Evolutionary conservation across 1,284 basidiomycete genomes (phyloP).

Genomic region (Boletellus deceptivus): DNA sequence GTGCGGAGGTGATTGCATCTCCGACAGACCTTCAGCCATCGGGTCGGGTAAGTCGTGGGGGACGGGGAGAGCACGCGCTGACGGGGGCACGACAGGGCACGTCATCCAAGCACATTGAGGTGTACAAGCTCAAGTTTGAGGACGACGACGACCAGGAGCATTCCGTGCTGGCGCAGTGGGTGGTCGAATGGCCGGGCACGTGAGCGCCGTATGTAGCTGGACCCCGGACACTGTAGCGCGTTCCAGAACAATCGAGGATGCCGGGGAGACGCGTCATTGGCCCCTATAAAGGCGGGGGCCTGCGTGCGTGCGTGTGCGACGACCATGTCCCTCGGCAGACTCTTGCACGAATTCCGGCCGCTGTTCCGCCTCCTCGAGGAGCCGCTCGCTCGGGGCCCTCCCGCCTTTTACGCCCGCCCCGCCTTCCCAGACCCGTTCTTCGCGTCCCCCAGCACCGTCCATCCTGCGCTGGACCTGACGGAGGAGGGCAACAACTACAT

Average conservation of each 20-base stretch:
- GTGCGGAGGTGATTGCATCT: conserved; percentile 70
- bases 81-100: conserved; percentile 25
- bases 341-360: conserved; percentile 71
- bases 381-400: conserved; percentile 46
- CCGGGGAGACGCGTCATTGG: conserved; percentile 22
- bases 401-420: conserved; percentile 34
- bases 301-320: too few relatives aligned
- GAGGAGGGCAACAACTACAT: conserved; percentile 66
- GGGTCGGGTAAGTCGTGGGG: conserved; percentile 45
- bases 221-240: conserved; percentile 15
- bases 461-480: conserved; percentile 62
- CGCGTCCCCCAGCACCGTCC: conserved; percentile 31
- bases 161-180: conserved; percentile 64
- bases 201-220: conserved; percentile 4
- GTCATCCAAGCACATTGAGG: conserved; percentile 45
- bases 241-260: conserved; percentile 19
- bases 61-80: neutral
- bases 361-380: conserved; percentile 72
- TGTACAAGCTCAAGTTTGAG: conserved; percentile 77
- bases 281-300: conserved; percentile 21
- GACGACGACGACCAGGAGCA: conserved; percentile 82
- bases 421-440: conserved; percentile 55
- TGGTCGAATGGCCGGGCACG: conserved; percentile 69
- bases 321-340: conserved; percentile 62
- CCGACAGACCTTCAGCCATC: conserved; percentile 54